Evolutionary conservation across 495 filamentous ascomycete species (phyloP).

Genomic region (Recurvomyces mirabilis): DNA sequence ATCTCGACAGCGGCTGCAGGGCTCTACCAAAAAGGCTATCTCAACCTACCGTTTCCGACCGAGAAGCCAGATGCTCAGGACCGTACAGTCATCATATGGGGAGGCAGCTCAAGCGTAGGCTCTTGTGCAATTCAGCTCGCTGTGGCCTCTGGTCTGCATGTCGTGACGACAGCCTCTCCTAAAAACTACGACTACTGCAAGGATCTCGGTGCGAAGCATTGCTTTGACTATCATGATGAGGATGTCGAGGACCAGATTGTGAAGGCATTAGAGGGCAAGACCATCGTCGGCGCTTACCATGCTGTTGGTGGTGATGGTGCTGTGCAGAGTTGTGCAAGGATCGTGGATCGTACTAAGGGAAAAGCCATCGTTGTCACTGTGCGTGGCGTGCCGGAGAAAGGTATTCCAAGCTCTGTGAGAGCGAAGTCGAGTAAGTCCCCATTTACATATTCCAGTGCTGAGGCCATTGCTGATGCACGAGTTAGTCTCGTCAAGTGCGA

Average conservation of each 20-base stretch:
- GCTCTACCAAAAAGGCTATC: slow-evolving; percentile 34
- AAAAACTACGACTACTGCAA: slow-evolving; percentile 31
- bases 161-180: slow-evolving; percentile 28
- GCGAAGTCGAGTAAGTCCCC: slow-evolving; percentile 13
- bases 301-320: slow-evolving; percentile 14
- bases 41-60: slow-evolving; percentile 23
- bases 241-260: slow-evolving; percentile 24
- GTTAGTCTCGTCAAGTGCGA: slow-evolving; percentile 6
- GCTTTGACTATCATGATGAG: slow-evolving; percentile 27
- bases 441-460: not conserved
- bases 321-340: slow-evolving; percentile 14
- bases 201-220: slow-evolving; percentile 26
- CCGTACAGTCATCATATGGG: slow-evolving; percentile 31
- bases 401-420: slow-evolving; percentile 17
- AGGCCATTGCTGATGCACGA: not conserved
- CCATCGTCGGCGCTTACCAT: slow-evolving; percentile 22
- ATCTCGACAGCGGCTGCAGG: slow-evolving; percentile 38
- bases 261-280: slow-evolving; percentile 22
- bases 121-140: slow-evolving; percentile 32
- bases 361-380: slow-evolving; percentile 19
- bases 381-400: slow-evolving; percentile 11
- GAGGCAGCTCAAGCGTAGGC: slow-evolving; percentile 31
- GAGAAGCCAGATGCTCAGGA: slow-evolving; percentile 18
- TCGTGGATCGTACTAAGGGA: slow-evolving; percentile 16
- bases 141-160: slow-evolving; percentile 26